Conservation (phyloP, 1,284 basidiomycete genomes). For the Apiotrichum sp. region DNA sequence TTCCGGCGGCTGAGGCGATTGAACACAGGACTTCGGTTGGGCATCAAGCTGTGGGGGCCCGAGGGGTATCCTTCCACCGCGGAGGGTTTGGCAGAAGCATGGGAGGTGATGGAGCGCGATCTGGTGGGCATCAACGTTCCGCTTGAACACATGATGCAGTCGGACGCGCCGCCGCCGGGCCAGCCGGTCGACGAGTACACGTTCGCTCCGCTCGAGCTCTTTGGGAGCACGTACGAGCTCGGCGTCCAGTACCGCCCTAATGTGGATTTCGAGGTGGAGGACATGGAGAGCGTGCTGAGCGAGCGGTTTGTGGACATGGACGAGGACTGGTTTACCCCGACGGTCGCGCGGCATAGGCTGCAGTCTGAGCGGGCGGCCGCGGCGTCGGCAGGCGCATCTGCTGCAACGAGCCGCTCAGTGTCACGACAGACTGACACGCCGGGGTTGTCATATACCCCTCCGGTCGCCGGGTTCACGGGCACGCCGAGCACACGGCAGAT, state of each 20-base stretch:
- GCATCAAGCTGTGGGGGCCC: constrained; percentile 45
- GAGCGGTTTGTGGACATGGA: constrained; percentile 46
- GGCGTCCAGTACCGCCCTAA: constrained; percentile 34
- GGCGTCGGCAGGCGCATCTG: not conserved
- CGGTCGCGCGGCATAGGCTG: constrained; percentile 32
- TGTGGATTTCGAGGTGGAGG: constrained; percentile 41
- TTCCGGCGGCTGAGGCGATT: constrained; percentile 33
- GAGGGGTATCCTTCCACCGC: constrained; percentile 31
- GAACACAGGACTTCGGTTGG: constrained; percentile 39
- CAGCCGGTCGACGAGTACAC: constrained; percentile 20
- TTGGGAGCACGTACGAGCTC: constrained; percentile 35
- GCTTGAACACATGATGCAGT: constrained; percentile 23
- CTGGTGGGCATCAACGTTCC: constrained; percentile 35
- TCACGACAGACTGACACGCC: not conserved
- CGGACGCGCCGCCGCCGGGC: constrained; percentile 4
- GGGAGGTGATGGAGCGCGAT: constrained; percentile 43
- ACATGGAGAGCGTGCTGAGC: constrained; percentile 41
- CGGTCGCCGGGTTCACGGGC: not conserved
- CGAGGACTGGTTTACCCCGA: constrained; percentile 47
- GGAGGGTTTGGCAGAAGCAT: constrained; percentile 34
- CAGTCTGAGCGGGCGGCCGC: constrained; percentile 17
- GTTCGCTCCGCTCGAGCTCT: constrained; percentile 34
- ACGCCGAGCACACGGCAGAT: not conserved
- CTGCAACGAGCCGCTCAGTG: not conserved
- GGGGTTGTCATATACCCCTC: not conserved